Percentiles rank a stretch among this genome's conserved stretches.
phyloP scores from a whole-genome alignment of 1,284 basidiomycete species.

The Vanrija sp. region DNA sequence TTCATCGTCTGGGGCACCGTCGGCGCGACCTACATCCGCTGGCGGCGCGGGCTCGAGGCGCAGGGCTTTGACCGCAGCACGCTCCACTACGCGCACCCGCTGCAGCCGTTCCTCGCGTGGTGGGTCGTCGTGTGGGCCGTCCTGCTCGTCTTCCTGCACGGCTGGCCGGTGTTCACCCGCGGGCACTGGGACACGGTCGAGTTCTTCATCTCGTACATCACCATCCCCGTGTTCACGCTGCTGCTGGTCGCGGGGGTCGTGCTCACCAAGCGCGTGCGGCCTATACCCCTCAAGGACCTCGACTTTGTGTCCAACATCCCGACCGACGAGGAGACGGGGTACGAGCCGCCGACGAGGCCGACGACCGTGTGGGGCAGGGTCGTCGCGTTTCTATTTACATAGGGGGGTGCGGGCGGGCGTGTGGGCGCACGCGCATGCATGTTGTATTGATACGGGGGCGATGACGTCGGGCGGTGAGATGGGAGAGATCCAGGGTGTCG shows the following conservation, averaged over 20 bases:
- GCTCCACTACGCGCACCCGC: conserved; percentile 16
- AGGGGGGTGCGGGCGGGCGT: background rate
- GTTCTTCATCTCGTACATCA: conserved; percentile 15
- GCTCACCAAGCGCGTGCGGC: conserved; percentile 1
- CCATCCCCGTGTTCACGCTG: conserved; percentile 11
- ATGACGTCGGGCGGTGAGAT: too few species aligned
- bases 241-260: background rate
- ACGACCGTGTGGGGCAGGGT: background rate
- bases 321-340: conserved; percentile 58
- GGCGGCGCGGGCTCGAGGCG: conserved; percentile 22
- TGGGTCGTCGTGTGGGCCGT: conserved; percentile 17
- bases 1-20: conserved; percentile 21
- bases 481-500: too few species aligned
- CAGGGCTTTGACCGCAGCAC: conserved; percentile 25
- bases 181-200: background rate
- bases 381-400: background rate
- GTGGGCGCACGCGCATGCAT: too few species aligned
- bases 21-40: conserved; percentile 29
- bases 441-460: too few species aligned
- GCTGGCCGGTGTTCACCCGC: conserved; percentile 1
- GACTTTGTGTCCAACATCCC: conserved; percentile 69
- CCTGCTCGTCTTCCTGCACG: conserved; percentile 21
- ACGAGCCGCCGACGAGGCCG: conserved; percentile 59
- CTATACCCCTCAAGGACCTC: conserved; percentile 59
- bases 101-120: conserved; percentile 20